A percentile compares a stretch with the other conserved stretches of the same genome.
phyloP scores from a whole-genome alignment of 345 rosid genomes.

The Physaria fendleri region DNA sequence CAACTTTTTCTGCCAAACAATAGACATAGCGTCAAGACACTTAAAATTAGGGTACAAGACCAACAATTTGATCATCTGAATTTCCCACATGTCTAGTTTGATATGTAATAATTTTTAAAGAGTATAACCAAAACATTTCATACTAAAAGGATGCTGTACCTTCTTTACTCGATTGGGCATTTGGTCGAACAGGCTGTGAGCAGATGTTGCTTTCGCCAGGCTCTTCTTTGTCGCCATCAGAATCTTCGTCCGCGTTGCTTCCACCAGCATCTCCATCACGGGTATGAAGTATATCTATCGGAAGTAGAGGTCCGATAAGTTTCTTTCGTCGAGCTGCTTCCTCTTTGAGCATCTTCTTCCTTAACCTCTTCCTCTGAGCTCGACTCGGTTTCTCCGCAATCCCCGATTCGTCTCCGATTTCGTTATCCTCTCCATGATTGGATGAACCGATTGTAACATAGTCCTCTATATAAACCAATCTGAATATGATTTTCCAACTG shows the following conservation, averaged over 20 bases:
- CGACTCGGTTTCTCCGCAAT: slow-evolving; percentile 40
- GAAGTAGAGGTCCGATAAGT: slow-evolving; percentile 59
- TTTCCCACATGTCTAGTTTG: background rate
- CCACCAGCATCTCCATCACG: background rate
- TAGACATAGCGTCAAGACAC: background rate
- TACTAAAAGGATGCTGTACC: background rate
- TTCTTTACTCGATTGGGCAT: slow-evolving; percentile 33
- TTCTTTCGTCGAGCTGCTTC: slow-evolving; percentile 45
- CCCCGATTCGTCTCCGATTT: background rate
- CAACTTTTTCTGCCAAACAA: slow-evolving; percentile 19
- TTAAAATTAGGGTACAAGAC: too few species aligned
- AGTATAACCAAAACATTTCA: background rate
- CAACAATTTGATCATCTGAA: background rate
- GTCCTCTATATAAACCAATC: slow-evolving; percentile 31
- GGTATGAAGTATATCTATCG: slow-evolving; percentile 4
- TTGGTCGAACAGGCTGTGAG: slow-evolving; percentile 47
- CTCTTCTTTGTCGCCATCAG: background rate
- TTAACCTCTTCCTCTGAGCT: slow-evolving; percentile 71
- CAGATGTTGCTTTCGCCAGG: background rate
- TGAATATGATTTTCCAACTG: background rate
- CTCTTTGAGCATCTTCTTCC: slow-evolving; percentile 64
- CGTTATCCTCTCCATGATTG: slow-evolving; percentile 9
- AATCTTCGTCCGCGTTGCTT: background rate
- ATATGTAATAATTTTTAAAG: background rate
- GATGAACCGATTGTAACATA: slow-evolving; percentile 22